Evolutionary conservation across 495 filamentous ascomycete genomes (phyloP), one percentile per base, ranked within the genome.

Genomic region (Hypomontagnella monticulosa): DNA sequence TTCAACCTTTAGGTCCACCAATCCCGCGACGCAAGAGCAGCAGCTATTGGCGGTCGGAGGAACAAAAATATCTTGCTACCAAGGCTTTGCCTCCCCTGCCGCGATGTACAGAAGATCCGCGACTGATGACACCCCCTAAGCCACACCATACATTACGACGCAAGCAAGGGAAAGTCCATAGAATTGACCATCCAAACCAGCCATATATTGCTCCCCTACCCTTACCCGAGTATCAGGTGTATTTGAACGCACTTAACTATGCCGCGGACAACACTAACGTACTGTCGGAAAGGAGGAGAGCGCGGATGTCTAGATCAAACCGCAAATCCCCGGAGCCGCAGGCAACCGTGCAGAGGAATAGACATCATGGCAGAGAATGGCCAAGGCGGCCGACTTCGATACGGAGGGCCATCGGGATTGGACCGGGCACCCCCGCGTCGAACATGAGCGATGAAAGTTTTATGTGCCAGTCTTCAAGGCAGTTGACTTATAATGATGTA

Each of bases 141-240:
- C 23, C 54, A 30, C 18, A 60, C n/a, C 56, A 52, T 7, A 18
- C 12, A 7, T n/a, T 61, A 10, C 61, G 55, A 7, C 64, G 37
- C 18, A 58, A 63, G 38, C 5, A 16, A 42, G 68, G 49, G 0
- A 40, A 47, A 15, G 44, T 63, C 20, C 16, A 40, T 19, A 34
- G 50, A 0, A 34, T 19, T n/a, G 0, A 15, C 5, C 55, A 18
- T 40, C 32, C 43, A 27, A 59, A 16, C 8, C 50, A n/a, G 0
- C 42, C 41, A 1, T 20, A 23, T 23, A 16, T 1, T 20, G 14
- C 10, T 3, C 2, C 38, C 15, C 14, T 42, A 7, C 61, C 57
- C 4, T 15, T 57, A 18, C 66, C 66, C 6, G 12, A 49, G 15
- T 66, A 69, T 41, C 53, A 63, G 5, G 53, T 48, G 1, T 61